Conservation (phyloP, 306 rosid genomes). For the Corylus heterophylla region DNA sequence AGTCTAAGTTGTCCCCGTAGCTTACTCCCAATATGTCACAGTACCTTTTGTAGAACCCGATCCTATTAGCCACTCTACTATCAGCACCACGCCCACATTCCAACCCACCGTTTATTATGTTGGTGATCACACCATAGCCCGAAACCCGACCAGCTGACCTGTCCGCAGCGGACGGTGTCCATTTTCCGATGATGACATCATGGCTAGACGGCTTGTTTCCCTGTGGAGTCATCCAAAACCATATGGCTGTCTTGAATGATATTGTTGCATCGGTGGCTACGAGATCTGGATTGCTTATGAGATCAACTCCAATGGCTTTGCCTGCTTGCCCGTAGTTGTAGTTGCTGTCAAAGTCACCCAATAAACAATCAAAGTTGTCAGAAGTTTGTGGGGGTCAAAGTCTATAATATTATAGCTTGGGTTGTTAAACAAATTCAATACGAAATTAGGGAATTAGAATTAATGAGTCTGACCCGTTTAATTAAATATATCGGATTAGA, state of each 20-base stretch:
- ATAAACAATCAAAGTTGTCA: neutral
- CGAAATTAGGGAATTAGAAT: too few relatives aligned
- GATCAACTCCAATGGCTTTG: constrained; percentile 39
- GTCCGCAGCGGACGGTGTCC: constrained; percentile 46
- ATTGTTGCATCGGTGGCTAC: constrained; percentile 47
- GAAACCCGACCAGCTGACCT: constrained; percentile 37
- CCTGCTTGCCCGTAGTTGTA: constrained; percentile 64
- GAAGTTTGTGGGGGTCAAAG: too few relatives aligned
- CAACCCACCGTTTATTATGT: constrained; percentile 54
- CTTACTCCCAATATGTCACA: constrained; percentile 16
- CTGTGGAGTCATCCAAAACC: constrained; percentile 78
- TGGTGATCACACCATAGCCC: constrained; percentile 54
- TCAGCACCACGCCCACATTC: constrained; percentile 40
- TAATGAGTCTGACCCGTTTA: accelerated
- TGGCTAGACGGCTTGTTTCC: constrained; percentile 63
- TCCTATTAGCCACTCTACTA: constrained; percentile 30
- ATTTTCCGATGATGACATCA: constrained; percentile 45
- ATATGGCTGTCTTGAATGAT: constrained; percentile 63
- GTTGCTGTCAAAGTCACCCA: constrained; percentile 25
- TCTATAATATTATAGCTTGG: too few relatives aligned
- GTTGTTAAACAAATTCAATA: too few relatives aligned
- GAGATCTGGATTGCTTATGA: constrained; percentile 54
- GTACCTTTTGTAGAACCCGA: constrained; percentile 51
- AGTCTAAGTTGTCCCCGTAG: constrained; percentile 38
- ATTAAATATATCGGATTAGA: too few relatives aligned